Evolutionary conservation across 2,329 filamentous ascomycete species (phyloP).

Genomic region (Chalara sp.): DNA sequence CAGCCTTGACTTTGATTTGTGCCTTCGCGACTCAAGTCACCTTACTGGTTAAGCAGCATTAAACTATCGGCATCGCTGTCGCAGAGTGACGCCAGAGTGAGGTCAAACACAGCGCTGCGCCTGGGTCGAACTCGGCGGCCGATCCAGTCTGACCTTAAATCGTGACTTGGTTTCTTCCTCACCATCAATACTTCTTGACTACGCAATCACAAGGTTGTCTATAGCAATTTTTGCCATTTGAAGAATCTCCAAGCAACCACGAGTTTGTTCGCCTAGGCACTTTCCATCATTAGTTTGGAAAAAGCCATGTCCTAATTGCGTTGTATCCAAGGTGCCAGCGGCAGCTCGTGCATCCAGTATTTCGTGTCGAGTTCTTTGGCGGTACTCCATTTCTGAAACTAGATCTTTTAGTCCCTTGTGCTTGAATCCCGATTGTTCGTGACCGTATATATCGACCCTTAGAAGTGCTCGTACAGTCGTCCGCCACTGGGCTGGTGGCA

Average conservation of each 20-base stretch:
- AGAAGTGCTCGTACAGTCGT: constrained; percentile 46
- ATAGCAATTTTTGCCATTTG: constrained; percentile 47
- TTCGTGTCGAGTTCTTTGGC: constrained; percentile 41
- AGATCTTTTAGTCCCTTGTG: constrained; percentile 49
- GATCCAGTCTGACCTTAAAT: too few relatives aligned
- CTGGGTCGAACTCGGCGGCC: too few relatives aligned
- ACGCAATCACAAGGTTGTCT: constrained; percentile 48
- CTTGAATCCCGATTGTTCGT: constrained; percentile 23
- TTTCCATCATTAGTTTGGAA: neutral
- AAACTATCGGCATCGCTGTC: too few relatives aligned
- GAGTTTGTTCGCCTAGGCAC: constrained; percentile 30
- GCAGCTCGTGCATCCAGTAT: constrained; percentile 39
- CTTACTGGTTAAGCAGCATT: too few relatives aligned
- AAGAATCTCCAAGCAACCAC: constrained; percentile 44
- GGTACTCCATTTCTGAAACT: constrained; percentile 44
- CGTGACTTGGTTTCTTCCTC: too few relatives aligned
- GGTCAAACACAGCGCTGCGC: too few relatives aligned
- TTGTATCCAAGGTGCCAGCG: constrained; percentile 27
- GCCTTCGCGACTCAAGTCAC: too few relatives aligned
- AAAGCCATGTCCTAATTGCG: neutral
- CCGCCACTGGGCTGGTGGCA: constrained; percentile 49
- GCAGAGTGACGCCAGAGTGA: too few relatives aligned
- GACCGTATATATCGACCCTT: constrained; percentile 50
- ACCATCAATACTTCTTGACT: neutral
- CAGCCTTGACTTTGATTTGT: too few relatives aligned